Evolutionary conservation across 2,329 filamentous ascomycete species (phyloP).

Genomic region (Fusarium austroafricanum): DNA sequence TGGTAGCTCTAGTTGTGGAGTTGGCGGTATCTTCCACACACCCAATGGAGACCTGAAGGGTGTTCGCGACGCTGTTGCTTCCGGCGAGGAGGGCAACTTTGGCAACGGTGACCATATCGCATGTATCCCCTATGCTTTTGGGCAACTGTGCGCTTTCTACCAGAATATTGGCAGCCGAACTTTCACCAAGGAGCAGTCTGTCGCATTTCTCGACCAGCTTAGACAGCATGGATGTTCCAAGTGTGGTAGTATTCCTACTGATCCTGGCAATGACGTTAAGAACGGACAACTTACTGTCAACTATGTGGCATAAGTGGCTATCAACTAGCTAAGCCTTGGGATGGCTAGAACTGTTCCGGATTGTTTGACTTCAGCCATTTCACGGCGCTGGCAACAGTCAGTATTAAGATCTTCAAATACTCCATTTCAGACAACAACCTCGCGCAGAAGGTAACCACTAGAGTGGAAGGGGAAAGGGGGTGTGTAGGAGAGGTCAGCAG

Average conservation of each 20-base stretch:
- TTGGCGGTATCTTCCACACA: background rate
- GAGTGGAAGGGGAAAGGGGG: background rate
- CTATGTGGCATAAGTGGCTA: background rate
- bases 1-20: conserved; percentile 2
- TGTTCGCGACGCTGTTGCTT: conserved; percentile 4
- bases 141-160: conserved; percentile 3
- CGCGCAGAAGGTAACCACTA: background rate
- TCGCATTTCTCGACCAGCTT: conserved; percentile 1
- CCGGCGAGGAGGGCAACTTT: background rate
- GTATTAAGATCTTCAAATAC: background rate
- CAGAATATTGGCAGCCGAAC: background rate
- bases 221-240: conserved; percentile 2
- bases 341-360: background rate
- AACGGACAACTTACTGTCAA: conserved; percentile 6
- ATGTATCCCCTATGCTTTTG: background rate
- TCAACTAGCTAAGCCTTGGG: background rate
- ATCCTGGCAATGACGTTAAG: background rate
- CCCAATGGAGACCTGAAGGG: background rate
- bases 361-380: no score
- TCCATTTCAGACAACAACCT: background rate
- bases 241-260: conserved; percentile 6
- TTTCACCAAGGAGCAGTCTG: background rate
- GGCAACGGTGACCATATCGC: background rate
- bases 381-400: no score
- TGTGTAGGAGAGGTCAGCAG: background rate